A percentile compares a stretch with the other conserved stretches of the same genome.
Conservation (phyloP, 768 basidiomycete species). For the Hericium rajendrae region DNA sequence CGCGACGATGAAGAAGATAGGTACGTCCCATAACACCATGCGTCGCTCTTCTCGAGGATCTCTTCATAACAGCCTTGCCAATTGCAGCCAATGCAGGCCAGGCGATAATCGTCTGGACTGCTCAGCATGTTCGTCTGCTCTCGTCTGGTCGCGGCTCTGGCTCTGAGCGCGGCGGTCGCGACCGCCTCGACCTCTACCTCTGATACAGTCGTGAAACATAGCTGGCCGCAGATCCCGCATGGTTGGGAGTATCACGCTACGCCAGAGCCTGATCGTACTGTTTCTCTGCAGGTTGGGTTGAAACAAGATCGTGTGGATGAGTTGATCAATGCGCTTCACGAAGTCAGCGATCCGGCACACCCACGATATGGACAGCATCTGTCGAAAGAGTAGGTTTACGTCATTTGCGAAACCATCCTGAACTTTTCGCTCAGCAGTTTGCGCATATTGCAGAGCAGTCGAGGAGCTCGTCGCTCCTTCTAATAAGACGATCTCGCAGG, state of each 20-base stretch:
- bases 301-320: neutral
- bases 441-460: neutral
- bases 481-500: neutral
- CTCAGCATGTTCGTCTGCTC: too few relatives aligned
- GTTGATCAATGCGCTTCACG: neutral
- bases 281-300: neutral
- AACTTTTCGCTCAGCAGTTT: too few relatives aligned
- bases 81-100: too few relatives aligned
- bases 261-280: conserved; percentile 6
- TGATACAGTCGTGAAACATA: conserved; percentile 6
- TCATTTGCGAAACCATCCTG: neutral
- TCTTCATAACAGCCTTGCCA: too few relatives aligned
- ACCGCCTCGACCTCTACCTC: neutral
- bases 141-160: neutral
- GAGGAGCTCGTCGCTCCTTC: neutral
- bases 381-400: neutral
- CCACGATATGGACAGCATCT: neutral
- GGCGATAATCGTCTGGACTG: too few relatives aligned
- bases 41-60: too few relatives aligned
- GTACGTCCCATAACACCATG: too few relatives aligned
- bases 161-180: neutral
- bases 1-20: neutral
- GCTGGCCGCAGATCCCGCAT: conserved; percentile 4
- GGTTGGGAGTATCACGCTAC: conserved; percentile 5
- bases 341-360: neutral